These are phyloP conservation scores for Pestalotiopsis sp. DNA, from an alignment of 2,329 filamentous ascomycete species.

Conservation along the genomic window DNA sequence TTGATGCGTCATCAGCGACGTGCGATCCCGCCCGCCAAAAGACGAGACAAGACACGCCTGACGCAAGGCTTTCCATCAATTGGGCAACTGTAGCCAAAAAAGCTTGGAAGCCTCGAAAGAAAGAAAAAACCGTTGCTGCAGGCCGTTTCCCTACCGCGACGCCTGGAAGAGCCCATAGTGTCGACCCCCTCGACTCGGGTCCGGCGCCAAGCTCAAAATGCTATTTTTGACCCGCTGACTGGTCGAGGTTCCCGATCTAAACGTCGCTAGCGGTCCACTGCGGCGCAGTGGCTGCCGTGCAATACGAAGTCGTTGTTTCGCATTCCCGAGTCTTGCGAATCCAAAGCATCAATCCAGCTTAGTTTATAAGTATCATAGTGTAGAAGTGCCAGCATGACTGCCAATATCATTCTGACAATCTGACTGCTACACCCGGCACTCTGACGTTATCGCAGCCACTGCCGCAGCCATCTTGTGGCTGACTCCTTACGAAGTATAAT, in stretches of 20 bases:
- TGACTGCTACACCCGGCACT: too few species aligned
- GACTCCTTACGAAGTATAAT: too few species aligned
- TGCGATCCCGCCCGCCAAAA: background rate
- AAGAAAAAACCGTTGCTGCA: constrained; percentile 3
- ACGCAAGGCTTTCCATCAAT: background rate
- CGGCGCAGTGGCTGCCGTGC: background rate
- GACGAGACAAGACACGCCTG: background rate
- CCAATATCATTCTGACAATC: too few species aligned
- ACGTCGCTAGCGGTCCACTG: background rate
- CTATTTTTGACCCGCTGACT: constrained; percentile 8
- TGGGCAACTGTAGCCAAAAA: background rate
- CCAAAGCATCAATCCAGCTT: too few species aligned
- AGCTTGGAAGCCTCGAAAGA: constrained; percentile 2
- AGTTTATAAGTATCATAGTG: too few species aligned
- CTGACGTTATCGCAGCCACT: too few species aligned
- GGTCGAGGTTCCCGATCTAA: background rate
- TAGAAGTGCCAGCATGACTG: too few species aligned
- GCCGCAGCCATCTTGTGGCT: too few species aligned
- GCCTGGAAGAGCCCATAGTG: background rate
- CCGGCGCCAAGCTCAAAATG: constrained; percentile 3
- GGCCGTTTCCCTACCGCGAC: background rate
- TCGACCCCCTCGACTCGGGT: constrained; percentile 1
- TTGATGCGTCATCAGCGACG: constrained; percentile 3
- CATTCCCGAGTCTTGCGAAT: background rate
- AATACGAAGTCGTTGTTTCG: constrained; percentile 6